Evolutionary conservation across 495 filamentous ascomycete genomes (phyloP).

Genomic region (Penicillium robsamsonii): DNA sequence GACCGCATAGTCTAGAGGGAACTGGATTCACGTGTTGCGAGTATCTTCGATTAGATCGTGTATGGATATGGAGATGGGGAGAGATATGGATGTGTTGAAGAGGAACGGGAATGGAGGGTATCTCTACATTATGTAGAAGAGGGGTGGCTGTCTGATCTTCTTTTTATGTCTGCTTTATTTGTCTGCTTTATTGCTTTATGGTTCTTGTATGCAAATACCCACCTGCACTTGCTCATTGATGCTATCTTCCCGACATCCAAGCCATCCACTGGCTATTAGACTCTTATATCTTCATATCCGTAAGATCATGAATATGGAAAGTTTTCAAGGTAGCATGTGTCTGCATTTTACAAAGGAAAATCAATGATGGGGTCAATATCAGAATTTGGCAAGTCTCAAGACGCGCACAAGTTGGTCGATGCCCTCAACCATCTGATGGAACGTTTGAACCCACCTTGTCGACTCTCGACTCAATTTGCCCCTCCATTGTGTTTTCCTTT

Average conservation of each 20-base stretch:
- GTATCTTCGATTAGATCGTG: neutral
- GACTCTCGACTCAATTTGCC: neutral
- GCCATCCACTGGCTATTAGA: neutral
- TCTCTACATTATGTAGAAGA: neutral
- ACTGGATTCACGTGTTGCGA: neutral
- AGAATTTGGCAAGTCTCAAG: neutral
- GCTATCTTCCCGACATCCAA: neutral
- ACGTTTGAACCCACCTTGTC: neutral
- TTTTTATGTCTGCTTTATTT: slow-evolving; percentile 3
- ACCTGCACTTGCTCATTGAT: slow-evolving; percentile 4
- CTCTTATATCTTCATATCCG: neutral
- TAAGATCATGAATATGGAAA: neutral
- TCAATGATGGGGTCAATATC: neutral
- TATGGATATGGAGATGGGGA: neutral
- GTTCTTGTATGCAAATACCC: slow-evolving; percentile 13
- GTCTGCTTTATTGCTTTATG: slow-evolving; percentile 2
- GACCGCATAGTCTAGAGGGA: slow-evolving; percentile 28
- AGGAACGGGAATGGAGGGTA: neutral
- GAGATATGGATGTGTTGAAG: neutral
- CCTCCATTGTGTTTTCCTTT: neutral
- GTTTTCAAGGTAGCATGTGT: neutral
- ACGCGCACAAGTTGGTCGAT: neutral
- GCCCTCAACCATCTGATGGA: neutral
- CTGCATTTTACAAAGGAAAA: neutral
- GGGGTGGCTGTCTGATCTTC: neutral